Evolutionary conservation across 1,139 yeast genomes (phyloP).

Genomic region (Yamadazyma dendronema): DNA sequence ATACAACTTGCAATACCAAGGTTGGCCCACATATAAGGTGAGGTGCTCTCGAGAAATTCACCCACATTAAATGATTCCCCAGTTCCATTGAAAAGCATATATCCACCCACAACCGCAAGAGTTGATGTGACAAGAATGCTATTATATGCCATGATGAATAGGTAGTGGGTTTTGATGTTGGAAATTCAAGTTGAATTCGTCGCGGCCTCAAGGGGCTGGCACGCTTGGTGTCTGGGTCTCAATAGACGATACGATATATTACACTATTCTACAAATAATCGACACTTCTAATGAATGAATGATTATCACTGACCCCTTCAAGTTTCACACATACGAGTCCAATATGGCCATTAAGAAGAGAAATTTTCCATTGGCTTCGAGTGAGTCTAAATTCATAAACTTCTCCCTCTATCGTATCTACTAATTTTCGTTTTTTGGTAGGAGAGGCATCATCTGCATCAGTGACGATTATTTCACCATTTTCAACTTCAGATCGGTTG

Average conservation of each 20-base stretch:
- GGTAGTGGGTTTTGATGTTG: background rate
- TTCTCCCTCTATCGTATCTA: slow-evolving; percentile 25
- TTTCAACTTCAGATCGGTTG: slow-evolving; percentile 2
- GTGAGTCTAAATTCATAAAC: slow-evolving; percentile 33
- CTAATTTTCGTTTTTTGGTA: slow-evolving; percentile 17
- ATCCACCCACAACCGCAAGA: slow-evolving; percentile 44
- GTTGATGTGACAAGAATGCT: slow-evolving; percentile 26
- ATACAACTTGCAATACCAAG: slow-evolving; percentile 91
- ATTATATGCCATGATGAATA: slow-evolving; percentile 10
- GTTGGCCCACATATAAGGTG: slow-evolving; percentile 97
- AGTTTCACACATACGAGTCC: slow-evolving; percentile 12
- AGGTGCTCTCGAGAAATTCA: slow-evolving; percentile 74
- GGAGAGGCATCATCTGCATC: slow-evolving; percentile 4
- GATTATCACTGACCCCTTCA: slow-evolving; percentile 12
- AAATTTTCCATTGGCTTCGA: slow-evolving; percentile 32
- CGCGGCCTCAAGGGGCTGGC: too few species aligned
- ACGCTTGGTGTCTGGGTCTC: slow-evolving; percentile 18
- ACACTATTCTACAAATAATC: slow-evolving; percentile 8
- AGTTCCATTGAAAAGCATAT: slow-evolving; percentile 86
- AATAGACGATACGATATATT: slow-evolving; percentile 6
- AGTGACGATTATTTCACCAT: slow-evolving; percentile 1
- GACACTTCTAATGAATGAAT: slow-evolving; percentile 8
- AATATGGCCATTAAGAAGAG: slow-evolving; percentile 10
- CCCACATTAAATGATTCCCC: slow-evolving; percentile 93
- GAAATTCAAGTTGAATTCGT: too few species aligned